Base-by-base conservation (phyloP, 1,139 yeast genomes). In the Zygotorulaspora mrakii region DNA sequence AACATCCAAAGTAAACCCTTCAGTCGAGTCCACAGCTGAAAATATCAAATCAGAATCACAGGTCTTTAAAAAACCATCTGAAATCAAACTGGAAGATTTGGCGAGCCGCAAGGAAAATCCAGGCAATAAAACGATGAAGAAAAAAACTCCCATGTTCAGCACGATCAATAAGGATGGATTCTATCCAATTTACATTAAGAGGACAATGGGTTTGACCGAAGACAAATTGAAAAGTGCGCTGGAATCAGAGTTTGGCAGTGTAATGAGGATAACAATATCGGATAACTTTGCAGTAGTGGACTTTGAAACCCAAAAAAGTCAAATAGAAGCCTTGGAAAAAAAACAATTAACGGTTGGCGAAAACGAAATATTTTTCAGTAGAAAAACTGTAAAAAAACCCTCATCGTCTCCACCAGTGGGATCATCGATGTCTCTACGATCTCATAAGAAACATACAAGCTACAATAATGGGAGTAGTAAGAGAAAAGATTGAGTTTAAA, bases 281-380 rank as follows among this genome's bases (percentile, higher is more conserved):
- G 61, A 55, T 22, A 55, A 55, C 24, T 59, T 57, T 43, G 60
- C 61, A 2, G 62, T 59, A 8, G 55, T 55, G 20, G 64, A 59
- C 45, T 59, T 59, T 38, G 61, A 55, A 42, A 45, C 48, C 9
- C 60, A 57, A 33, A 37, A 52, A 11, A 54, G 59, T 36, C 62
- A 57, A 45, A 49, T 43, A 7, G 59, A 57, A 13, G 63, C 63
- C 4, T 44, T 59, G 17, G 62, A 57, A 21, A 53, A 43, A 27
- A 54, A 51, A 30, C 52, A 49, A 29, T 25, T 56, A 14, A 44
- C 39, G 26, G 42, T 57, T 17, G 55, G 54, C 23, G 53, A 47
- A 27, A 44, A 41, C 10, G 59, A 54, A 30, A 43, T 57, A 11
- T 46, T 44, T 32, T 36, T 57, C 39, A 59, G 55, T 31, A 50